phyloP scores from a whole-genome alignment of 2,329 filamentous ascomycete species.

The Macrophomina pseudophaseolina region DNA sequence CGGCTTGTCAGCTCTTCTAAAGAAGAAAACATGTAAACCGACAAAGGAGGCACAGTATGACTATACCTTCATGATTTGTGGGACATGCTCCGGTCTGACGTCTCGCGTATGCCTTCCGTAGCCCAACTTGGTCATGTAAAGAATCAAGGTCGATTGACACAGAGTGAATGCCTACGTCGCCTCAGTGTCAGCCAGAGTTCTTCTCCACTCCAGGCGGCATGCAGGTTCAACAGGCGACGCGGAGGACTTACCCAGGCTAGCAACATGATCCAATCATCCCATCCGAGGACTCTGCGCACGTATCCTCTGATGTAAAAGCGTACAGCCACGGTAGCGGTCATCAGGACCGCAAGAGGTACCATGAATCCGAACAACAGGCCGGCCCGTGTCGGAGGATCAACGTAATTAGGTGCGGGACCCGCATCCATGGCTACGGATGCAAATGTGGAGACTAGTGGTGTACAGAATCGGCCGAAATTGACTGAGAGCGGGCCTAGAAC shows the following conservation, averaged over 20 bases:
- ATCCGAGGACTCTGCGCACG: constrained; percentile 34
- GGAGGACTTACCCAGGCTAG: constrained; percentile 31
- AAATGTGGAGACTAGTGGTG: neutral
- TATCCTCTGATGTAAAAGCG: constrained; percentile 36
- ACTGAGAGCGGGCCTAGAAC: neutral
- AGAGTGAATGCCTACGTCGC: constrained; percentile 1
- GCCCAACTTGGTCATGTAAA: constrained; percentile 33
- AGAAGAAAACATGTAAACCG: neutral
- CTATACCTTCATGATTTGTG: constrained; percentile 29
- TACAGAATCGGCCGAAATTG: neutral
- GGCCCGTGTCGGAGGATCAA: constrained; percentile 33
- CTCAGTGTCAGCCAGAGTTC: too few species aligned
- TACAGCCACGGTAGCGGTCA: constrained; percentile 9
- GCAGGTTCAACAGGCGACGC: too few species aligned
- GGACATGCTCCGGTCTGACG: neutral
- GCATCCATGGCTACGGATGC: constrained; percentile 4
- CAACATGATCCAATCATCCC: constrained; percentile 37
- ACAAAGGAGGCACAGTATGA: neutral
- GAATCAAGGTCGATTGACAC: constrained; percentile 34
- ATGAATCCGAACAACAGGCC: constrained; percentile 34
- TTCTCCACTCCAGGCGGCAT: too few species aligned
- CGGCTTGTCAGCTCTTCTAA: neutral
- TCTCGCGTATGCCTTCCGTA: constrained; percentile 38
- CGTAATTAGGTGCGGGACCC: constrained; percentile 38
- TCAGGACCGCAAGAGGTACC: constrained; percentile 33